Percentiles rank a stretch among this genome's conserved stretches.
These are phyloP conservation scores for Mucor ambiguus DNA, from an alignment of 371 early-diverging fungal genomes.

Conservation along the genomic window DNA sequence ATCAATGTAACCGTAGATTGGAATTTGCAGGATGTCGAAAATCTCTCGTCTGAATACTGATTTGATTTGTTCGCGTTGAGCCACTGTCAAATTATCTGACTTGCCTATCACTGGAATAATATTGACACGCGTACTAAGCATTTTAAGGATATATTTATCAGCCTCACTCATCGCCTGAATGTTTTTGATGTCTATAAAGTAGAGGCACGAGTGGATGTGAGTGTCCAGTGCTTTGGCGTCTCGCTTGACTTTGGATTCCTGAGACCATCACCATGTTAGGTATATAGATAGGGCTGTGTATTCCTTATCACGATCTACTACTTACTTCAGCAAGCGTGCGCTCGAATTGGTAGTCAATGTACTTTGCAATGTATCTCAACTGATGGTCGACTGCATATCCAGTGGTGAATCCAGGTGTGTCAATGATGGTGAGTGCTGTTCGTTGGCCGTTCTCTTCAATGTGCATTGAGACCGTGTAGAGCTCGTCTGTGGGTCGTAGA, in stretches of 20 bases:
- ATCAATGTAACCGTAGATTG: conserved; percentile 67
- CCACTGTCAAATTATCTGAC: conserved; percentile 89
- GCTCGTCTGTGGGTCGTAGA: conserved; percentile 45
- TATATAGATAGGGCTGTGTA: neutral
- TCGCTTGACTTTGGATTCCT: conserved; percentile 70
- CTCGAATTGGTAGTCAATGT: conserved; percentile 77
- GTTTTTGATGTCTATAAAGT: conserved; percentile 86
- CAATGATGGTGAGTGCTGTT: conserved; percentile 78
- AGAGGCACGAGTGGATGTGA: conserved; percentile 94
- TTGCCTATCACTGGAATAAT: conserved; percentile 98
- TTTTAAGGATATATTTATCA: conserved; percentile 85
- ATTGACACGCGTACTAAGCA: conserved; percentile 85
- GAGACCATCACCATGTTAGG: conserved; percentile 35
- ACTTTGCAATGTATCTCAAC: conserved; percentile 51
- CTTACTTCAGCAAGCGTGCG: conserved; percentile 73
- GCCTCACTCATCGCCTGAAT: conserved; percentile 65
- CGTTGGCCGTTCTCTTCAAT: conserved; percentile 79
- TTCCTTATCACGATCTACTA: neutral
- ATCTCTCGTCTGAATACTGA: conserved; percentile 62
- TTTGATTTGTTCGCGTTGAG: conserved; percentile 85
- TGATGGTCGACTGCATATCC: conserved; percentile 50
- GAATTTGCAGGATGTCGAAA: conserved; percentile 55
- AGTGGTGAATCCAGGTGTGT: conserved; percentile 76
- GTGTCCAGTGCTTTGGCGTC: conserved; percentile 79
- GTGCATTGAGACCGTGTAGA: conserved; percentile 59